Percentiles rank a stretch among this genome's conserved stretches.
These are phyloP conservation scores for Cryptosporidium meleagridis DNA, from an alignment of 169 alveolate genomes.

Conservation along the genomic window DNA sequence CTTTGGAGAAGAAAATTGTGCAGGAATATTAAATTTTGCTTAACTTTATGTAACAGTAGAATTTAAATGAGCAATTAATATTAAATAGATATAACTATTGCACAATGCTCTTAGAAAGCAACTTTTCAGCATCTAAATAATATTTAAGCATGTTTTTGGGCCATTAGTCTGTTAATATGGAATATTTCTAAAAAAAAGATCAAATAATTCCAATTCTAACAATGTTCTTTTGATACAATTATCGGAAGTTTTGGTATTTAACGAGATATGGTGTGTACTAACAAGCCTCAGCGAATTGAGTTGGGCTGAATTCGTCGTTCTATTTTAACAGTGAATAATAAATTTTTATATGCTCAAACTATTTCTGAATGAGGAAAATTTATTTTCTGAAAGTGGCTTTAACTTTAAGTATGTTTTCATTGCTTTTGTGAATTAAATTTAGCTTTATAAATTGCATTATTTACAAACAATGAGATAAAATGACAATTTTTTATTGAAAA, in stretches of 20 bases:
- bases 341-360: not conserved
- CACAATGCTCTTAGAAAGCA: not conserved
- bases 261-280: not conserved
- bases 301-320: not conserved
- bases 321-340: not conserved
- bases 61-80: not conserved
- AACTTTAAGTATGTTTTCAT: not conserved
- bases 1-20: not conserved
- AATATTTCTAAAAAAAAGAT: not conserved
- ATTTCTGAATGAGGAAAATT: not conserved
- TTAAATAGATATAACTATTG: not conserved
- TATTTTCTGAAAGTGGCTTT: not conserved
- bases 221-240: not conserved
- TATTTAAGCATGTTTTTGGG: not conserved
- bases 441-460: not conserved
- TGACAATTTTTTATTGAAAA: not conserved
- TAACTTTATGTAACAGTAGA: not conserved
- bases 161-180: not conserved
- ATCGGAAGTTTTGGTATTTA: not conserved
- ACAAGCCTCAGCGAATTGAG: not conserved
- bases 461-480: not conserved
- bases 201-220: not conserved
- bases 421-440: not conserved
- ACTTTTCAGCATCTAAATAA: not conserved
- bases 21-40: too few relatives aligned